Evolutionary conservation across 179 eudicot genomes (phyloP).

Genomic region (Dionaea muscipula): DNA sequence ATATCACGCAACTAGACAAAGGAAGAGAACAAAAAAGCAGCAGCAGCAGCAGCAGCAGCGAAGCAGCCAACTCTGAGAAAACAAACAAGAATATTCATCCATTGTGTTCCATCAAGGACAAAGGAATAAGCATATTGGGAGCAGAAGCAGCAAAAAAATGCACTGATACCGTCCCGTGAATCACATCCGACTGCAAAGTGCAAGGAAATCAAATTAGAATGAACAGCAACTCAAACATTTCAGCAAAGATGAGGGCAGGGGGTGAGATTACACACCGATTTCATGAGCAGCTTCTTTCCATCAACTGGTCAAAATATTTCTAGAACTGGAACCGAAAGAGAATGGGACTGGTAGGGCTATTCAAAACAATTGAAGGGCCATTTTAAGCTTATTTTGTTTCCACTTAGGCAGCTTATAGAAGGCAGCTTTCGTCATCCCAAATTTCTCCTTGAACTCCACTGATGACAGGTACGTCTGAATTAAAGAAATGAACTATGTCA

Average conservation of each 20-base stretch:
- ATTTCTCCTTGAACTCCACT: slow-evolving; percentile 75
- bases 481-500: no score
- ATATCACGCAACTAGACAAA: slow-evolving; percentile 22
- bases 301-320: slow-evolving; percentile 14
- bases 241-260: not conserved
- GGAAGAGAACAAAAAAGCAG: slow-evolving; percentile 9
- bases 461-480: slow-evolving; percentile 72
- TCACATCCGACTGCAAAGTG: slow-evolving; percentile 24
- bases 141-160: slow-evolving; percentile 64
- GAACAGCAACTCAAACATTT: not conserved
- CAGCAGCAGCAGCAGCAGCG: slow-evolving; percentile 12
- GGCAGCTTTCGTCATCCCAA: slow-evolving; percentile 62
- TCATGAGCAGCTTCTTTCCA: slow-evolving; percentile 14
- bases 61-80: slow-evolving; percentile 21
- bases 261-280: slow-evolving; percentile 20
- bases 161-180: slow-evolving; percentile 55
- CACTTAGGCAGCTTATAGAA: slow-evolving; percentile 86
- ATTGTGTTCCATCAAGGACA: slow-evolving; percentile 13
- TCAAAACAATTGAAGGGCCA: slow-evolving; percentile 66
- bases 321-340: slow-evolving; percentile 15
- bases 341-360: slow-evolving; percentile 5
- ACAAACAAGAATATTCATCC: slow-evolving; percentile 15
- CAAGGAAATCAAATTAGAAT: not conserved
- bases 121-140: slow-evolving; percentile 28
- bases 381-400: slow-evolving; percentile 92